Evolutionary conservation across 768 basidiomycete genomes (phyloP).

Genomic region (Leccinum barrowsii): DNA sequence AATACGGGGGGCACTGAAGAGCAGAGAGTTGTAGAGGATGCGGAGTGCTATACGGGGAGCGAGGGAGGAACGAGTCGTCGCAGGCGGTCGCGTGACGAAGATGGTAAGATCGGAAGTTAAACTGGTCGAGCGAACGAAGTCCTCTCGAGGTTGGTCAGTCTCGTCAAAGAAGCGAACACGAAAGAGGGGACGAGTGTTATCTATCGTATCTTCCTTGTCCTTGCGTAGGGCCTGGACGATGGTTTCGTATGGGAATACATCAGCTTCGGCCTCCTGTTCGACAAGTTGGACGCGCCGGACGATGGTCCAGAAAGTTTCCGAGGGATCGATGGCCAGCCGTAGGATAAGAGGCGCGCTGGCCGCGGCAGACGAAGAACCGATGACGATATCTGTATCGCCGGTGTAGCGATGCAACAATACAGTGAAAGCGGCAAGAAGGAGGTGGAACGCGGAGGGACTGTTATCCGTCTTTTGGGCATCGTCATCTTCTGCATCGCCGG

Average conservation of each 20-base stretch:
- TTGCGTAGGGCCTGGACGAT: conserved; percentile 67
- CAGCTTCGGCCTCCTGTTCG: conserved; percentile 77
- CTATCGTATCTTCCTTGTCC: conserved; percentile 56
- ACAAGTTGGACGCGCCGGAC: conserved; percentile 81
- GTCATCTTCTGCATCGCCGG: conserved; percentile 46
- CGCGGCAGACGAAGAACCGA: conserved; percentile 81
- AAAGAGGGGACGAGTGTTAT: conserved; percentile 63
- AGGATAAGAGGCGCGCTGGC: conserved; percentile 80
- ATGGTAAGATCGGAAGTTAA: conserved; percentile 91
- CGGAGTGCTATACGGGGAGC: conserved; percentile 76
- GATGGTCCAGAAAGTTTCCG: conserved; percentile 86
- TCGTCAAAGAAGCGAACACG: conserved; percentile 97
- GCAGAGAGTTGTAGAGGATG: conserved; percentile 89
- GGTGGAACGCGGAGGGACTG: conserved; percentile 82
- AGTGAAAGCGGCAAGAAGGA: conserved; percentile 88
- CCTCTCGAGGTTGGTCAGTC: conserved; percentile 68
- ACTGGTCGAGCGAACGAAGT: conserved; percentile 75
- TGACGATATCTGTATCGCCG: conserved; percentile 89
- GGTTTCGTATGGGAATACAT: conserved; percentile 77
- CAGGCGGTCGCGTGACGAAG: conserved; percentile 73
- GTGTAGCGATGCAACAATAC: conserved; percentile 93
- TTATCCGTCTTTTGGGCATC: conserved; percentile 37
- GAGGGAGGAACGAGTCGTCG: conserved; percentile 65
- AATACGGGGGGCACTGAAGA: conserved; percentile 81
- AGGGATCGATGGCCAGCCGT: conserved; percentile 76